phyloP scores from a whole-genome alignment of 73 alveolate species.

The Tetrahymena elliotti region DNA sequence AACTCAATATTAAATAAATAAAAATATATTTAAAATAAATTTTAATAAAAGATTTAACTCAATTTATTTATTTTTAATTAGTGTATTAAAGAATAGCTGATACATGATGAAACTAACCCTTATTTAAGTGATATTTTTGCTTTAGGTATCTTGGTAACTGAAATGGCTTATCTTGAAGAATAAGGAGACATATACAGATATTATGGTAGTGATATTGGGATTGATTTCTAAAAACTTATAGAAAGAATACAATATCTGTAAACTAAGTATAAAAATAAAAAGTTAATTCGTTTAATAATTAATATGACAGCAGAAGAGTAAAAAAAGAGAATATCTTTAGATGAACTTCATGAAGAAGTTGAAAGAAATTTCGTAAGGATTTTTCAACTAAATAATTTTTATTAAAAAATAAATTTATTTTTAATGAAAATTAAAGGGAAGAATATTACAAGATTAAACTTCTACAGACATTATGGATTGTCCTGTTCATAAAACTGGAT shows the following conservation, averaged over 20 bases:
- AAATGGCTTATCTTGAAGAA: neutral
- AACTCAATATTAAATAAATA: neutral
- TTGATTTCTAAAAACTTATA: neutral
- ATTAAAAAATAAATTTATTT: too few relatives aligned
- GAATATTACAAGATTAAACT: neutral
- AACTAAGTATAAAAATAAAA: neutral
- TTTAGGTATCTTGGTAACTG: neutral
- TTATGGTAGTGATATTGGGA: neutral
- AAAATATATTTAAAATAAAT: neutral
- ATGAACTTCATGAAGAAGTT: neutral
- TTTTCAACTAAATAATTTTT: too few relatives aligned
- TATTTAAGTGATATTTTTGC: neutral
- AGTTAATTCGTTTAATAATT: neutral
- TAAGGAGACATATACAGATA: neutral
- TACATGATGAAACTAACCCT: neutral
- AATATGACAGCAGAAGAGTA: neutral
- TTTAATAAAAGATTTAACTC: neutral
- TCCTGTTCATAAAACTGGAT: neutral
- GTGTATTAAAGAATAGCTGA: neutral
- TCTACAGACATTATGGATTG: neutral
- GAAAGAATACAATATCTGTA: neutral
- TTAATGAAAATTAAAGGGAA: neutral
- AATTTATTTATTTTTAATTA: neutral
- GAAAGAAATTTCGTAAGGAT: neutral
- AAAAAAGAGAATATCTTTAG: neutral